Percentiles rank a stretch among this genome's conserved stretches.
Conservation (phyloP, 371 early-diverging fungal genomes). For the Gilbertella persicaria region DNA sequence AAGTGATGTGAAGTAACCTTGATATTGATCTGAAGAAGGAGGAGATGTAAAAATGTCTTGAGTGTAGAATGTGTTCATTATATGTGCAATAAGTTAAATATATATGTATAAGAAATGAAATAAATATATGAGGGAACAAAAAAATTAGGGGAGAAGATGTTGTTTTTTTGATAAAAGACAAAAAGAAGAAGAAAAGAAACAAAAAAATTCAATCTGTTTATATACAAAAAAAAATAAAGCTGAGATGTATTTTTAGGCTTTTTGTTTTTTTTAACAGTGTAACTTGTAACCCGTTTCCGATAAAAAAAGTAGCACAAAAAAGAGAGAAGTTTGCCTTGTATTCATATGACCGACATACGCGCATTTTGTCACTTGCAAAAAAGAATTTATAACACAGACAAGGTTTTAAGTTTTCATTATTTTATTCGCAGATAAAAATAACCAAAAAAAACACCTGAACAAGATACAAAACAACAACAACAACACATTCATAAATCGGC, state of each 20-base stretch:
- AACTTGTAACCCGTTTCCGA: conserved; percentile 9
- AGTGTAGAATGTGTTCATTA: conserved; percentile 8
- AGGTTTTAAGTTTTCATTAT: too few species aligned
- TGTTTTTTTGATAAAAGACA: neutral
- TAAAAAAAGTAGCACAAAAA: conserved; percentile 1
- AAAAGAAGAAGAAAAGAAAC: conserved; percentile 2
- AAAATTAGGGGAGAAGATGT: neutral
- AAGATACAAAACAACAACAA: too few species aligned
- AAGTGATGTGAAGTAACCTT: conserved; percentile 24
- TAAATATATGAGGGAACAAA: neutral
- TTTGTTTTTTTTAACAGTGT: neutral
- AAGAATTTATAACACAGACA: conserved; percentile 10
- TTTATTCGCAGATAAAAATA: conserved; percentile 16
- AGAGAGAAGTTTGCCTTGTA: conserved; percentile 3
- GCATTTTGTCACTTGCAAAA: conserved; percentile 12
- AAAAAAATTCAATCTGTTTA: conserved; percentile 1
- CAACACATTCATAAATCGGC: neutral
- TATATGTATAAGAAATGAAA: neutral
- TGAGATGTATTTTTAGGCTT: conserved; percentile 18
- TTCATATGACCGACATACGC: conserved; percentile 18
- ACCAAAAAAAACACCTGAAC: conserved; percentile 2
- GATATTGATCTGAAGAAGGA: conserved; percentile 12
- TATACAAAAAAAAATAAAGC: neutral
- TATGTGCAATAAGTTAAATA: neutral
- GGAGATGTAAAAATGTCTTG: conserved; percentile 17